phyloP scores from a whole-genome alignment of 208 protist genomes.

The Angomonas ambiguus region DNA sequence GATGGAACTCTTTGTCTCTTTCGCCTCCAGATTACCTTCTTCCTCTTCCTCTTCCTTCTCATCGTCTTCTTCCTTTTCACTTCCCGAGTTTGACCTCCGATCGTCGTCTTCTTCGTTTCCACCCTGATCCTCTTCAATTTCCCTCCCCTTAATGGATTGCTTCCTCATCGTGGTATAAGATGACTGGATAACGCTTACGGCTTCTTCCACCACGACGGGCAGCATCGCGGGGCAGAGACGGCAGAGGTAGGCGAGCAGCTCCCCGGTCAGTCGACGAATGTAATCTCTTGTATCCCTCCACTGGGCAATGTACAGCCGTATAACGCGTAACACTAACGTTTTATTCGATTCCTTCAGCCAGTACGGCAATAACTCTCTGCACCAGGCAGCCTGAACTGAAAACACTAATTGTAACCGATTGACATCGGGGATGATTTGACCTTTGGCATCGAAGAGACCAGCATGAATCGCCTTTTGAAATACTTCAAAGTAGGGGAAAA shows the following conservation, averaged over 20 bases:
- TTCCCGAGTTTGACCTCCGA: too few species aligned
- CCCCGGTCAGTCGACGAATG: constrained; percentile 75
- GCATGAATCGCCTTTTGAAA: constrained; percentile 80
- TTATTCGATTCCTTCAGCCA: constrained; percentile 27
- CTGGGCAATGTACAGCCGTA: constrained; percentile 64
- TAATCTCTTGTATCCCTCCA: constrained; percentile 80
- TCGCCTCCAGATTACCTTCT: too few species aligned
- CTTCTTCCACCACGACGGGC: constrained; percentile 53
- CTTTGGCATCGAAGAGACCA: constrained; percentile 66
- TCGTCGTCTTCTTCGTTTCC: not conserved
- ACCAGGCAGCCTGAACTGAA: constrained; percentile 79
- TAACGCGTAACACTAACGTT: constrained; percentile 35
- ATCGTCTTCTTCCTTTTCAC: constrained; percentile 15
- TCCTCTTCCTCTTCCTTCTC: not conserved
- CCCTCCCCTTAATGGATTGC: constrained; percentile 10
- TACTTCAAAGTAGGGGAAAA: constrained; percentile 77
- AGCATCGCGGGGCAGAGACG: constrained; percentile 46
- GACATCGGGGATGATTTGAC: constrained; percentile 60
- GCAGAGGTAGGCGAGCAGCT: constrained; percentile 73
- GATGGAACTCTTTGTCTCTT: not conserved
- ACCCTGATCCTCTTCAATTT: constrained; percentile 14
- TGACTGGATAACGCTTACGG: constrained; percentile 35
- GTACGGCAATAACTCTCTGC: constrained; percentile 67
- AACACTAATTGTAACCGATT: constrained; percentile 78
- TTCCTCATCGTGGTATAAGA: constrained; percentile 28